These are phyloP conservation scores for Phaeotremella fagi DNA, from an alignment of 768 basidiomycete genomes.

Conservation along the genomic window DNA sequence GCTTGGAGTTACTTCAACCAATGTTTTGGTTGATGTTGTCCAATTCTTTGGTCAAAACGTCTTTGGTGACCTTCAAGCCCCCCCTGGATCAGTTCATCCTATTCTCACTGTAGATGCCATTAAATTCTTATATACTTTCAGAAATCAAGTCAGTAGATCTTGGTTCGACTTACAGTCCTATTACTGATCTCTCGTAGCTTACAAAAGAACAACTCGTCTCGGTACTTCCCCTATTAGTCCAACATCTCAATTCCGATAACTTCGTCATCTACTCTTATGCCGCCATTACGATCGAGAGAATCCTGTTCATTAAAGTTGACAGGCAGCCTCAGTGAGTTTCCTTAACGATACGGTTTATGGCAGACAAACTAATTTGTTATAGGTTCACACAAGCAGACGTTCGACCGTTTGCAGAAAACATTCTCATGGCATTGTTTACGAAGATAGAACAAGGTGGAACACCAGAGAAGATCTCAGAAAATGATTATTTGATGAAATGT, in stretches of 20 bases:
- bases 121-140: slow-evolving; percentile 87
- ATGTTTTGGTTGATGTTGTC: slow-evolving; percentile 85
- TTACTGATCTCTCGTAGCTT: slow-evolving; percentile 54
- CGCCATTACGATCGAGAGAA: slow-evolving; percentile 94
- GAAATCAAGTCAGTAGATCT: slow-evolving; percentile 68
- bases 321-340: slow-evolving; percentile 64
- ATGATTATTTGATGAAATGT: slow-evolving; percentile 98
- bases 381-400: slow-evolving; percentile 88
- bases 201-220: slow-evolving; percentile 89
- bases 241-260: slow-evolving; percentile 73
- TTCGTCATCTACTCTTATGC: slow-evolving; percentile 95
- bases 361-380: neutral
- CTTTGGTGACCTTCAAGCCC: slow-evolving; percentile 74
- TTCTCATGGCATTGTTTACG: slow-evolving; percentile 62
- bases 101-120: slow-evolving; percentile 95
- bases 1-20: slow-evolving; percentile 92
- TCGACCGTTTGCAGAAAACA: slow-evolving; percentile 68
- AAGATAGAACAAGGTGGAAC: slow-evolving; percentile 75
- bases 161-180: neutral
- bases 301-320: slow-evolving; percentile 81
- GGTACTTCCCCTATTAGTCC: slow-evolving; percentile 78
- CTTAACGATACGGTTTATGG: neutral
- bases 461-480: slow-evolving; percentile 91
- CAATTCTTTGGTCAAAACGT: slow-evolving; percentile 92
- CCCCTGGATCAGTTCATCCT: slow-evolving; percentile 66